Conservation (phyloP, 1,284 basidiomycete genomes). For the Violaceomyces palustris region DNA sequence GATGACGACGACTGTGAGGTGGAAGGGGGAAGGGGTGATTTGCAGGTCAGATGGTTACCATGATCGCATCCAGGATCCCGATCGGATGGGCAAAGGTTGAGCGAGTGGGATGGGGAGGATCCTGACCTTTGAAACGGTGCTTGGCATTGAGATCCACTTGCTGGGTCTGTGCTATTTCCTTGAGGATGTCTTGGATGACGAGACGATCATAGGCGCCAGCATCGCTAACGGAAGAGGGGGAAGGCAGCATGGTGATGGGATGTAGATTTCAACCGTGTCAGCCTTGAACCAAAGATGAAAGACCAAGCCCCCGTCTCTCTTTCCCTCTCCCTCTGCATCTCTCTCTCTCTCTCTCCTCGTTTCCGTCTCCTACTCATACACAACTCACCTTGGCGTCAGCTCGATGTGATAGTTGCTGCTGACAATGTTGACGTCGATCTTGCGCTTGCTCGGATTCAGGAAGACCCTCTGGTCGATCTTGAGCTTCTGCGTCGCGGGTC, state of each 20-base stretch:
- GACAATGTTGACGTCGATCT: slow-evolving; percentile 93
- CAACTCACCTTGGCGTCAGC: slow-evolving; percentile 83
- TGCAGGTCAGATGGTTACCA: too few species aligned
- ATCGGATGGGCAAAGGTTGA: too few species aligned
- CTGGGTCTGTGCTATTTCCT: slow-evolving; percentile 98
- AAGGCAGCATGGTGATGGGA: not conserved
- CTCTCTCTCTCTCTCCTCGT: too few species aligned
- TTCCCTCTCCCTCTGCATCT: too few species aligned
- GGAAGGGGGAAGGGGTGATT: too few species aligned
- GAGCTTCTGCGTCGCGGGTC: slow-evolving; percentile 85
- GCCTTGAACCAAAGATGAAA: too few species aligned
- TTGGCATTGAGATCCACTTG: slow-evolving; percentile 93
- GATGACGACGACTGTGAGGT: slow-evolving; percentile 88
- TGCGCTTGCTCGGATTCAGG: slow-evolving; percentile 86
- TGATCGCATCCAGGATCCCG: too few species aligned
- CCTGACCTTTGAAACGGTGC: slow-evolving; percentile 95
- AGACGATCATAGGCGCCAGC: slow-evolving; percentile 92
- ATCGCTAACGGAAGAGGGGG: slow-evolving; percentile 56
- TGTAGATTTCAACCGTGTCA: not conserved
- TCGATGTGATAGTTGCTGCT: slow-evolving; percentile 91
- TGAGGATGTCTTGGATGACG: slow-evolving; percentile 92
- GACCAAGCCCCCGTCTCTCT: too few species aligned
- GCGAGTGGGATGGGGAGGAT: too few species aligned
- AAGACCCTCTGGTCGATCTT: slow-evolving; percentile 98
- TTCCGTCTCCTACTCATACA: too few species aligned